phyloP scores from a whole-genome alignment of 768 basidiomycete genomes.

The Hydnum rufescens region DNA sequence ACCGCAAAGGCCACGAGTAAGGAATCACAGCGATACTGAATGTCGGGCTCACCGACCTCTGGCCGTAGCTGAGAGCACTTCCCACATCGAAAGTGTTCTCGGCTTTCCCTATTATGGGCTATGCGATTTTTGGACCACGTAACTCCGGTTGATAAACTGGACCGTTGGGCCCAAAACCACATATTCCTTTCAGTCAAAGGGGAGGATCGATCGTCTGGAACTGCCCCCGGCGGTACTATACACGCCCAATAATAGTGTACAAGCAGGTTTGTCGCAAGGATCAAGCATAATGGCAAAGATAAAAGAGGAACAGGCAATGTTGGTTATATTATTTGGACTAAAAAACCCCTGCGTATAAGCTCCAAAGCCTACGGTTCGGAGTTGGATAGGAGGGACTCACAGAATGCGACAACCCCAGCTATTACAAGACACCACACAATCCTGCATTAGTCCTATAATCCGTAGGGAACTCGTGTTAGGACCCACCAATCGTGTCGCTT shows the following conservation, averaged over 20 bases:
- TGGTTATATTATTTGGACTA: constrained; percentile 67
- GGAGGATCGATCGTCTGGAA: constrained; percentile 13
- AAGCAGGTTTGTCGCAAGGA: constrained; percentile 58
- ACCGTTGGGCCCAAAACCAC: too few species aligned
- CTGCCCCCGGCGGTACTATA: constrained; percentile 61
- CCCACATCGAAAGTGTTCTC: too few species aligned
- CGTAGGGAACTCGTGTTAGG: too few species aligned
- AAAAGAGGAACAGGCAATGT: constrained; percentile 38
- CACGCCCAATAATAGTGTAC: constrained; percentile 79
- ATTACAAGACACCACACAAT: too few species aligned
- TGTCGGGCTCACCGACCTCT: constrained; percentile 53
- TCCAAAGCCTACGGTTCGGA: too few species aligned
- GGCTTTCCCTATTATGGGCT: constrained; percentile 2
- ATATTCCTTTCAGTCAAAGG: neutral
- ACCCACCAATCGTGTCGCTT: too few species aligned
- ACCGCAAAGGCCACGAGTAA: neutral
- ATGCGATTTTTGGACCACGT: too few species aligned
- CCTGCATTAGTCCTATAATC: too few species aligned
- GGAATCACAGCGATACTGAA: constrained; percentile 2
- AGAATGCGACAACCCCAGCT: too few species aligned
- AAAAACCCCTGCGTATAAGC: too few species aligned
- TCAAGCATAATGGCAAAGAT: constrained; percentile 44
- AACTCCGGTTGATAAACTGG: too few species aligned
- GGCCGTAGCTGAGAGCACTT: constrained; percentile 53
- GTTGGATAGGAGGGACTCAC: too few species aligned